Evolutionary conservation across 1,284 basidiomycete genomes (phyloP), one percentile per base, ranked within the genome.

Genomic region (Peniophora sp.): DNA sequence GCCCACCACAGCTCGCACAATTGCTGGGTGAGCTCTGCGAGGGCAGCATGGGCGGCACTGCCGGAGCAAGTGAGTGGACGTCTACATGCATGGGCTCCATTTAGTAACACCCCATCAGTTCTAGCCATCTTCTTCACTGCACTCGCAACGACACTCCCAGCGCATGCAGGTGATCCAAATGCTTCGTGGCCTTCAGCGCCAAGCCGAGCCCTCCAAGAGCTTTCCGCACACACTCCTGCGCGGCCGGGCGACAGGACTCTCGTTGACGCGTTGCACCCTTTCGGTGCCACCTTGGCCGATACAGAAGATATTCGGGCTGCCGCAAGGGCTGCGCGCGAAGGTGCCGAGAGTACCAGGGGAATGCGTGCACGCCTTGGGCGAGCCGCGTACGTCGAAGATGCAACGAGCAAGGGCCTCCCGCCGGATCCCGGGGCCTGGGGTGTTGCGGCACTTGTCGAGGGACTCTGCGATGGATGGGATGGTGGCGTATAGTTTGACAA

Each of bases 341-440:
- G 79, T 2, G 75, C 77, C 2, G 69, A 75, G 57, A 63, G 61
- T 44, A 81, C 79, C 5, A 64, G 66, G 41, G 66, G 63, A 8
- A 75, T 80, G 73, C 66, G 56, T 35, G 68, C 77, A 1, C 67
- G 65, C 46, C 63, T 81, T 0, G 78, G 79, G 5, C 60, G 78
- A 24, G 76, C 76, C 5, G 70, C 69, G 2, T 81, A 81, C 63
- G 69, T 78, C 11, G 69, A 62, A 12, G 60, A 60, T 51, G 59
- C 59, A 36, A 57, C 54, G 3, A 59, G 60, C 14, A 57, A 52
- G 14, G 57, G 59, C 20, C 19, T 67, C 22, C 67, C 67, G 22
- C 77, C 76, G 6, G 79, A 81, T 64, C 79, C 77, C 35, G 77
- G 78, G 14, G 77, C 78, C 9, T 77, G 71, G 71, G 77, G 76